Percentiles rank a stretch among this genome's conserved stretches.
phyloP scores from a whole-genome alignment of 139 green algal species.

The Picochlorum costavermella region DNA sequence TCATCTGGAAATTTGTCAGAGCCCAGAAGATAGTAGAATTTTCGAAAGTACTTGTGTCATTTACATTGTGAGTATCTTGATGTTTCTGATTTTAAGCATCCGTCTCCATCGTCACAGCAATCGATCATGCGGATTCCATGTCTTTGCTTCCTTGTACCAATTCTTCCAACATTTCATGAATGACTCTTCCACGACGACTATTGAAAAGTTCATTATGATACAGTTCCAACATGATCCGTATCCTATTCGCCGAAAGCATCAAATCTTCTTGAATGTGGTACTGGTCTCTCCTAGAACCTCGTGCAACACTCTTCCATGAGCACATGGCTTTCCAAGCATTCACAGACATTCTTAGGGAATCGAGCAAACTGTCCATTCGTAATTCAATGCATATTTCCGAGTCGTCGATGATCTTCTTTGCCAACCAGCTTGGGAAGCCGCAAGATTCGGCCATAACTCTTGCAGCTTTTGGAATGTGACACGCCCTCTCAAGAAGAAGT shows the following conservation, averaged over 20 bases:
- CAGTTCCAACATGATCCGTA: no score
- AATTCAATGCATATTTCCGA: not conserved
- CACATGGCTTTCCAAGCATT: slow-evolving; percentile 1
- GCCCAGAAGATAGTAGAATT: not conserved
- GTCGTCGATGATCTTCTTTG: not conserved
- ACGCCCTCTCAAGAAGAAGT: slow-evolving; percentile 17
- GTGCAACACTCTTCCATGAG: not conserved
- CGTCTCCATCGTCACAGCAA: no score
- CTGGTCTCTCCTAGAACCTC: not conserved
- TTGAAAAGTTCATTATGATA: no score
- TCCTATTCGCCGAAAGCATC: not conserved
- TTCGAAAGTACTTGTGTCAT: no score
- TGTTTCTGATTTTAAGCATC: no score
- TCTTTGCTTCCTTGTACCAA: no score
- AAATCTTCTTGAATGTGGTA: not conserved
- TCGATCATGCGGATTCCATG: no score
- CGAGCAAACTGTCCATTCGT: not conserved
- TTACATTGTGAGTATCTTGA: no score
- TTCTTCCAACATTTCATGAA: no score
- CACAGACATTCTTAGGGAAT: not conserved
- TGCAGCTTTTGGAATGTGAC: slow-evolving; percentile 16
- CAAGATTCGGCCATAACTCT: slow-evolving; percentile 18
- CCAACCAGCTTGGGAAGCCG: slow-evolving; percentile 24
- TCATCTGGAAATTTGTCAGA: not conserved
- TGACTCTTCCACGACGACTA: no score